These are phyloP conservation scores for Chaetomium globosum DNA, from an alignment of 2,329 filamentous ascomycete species.

Conservation along the genomic window DNA sequence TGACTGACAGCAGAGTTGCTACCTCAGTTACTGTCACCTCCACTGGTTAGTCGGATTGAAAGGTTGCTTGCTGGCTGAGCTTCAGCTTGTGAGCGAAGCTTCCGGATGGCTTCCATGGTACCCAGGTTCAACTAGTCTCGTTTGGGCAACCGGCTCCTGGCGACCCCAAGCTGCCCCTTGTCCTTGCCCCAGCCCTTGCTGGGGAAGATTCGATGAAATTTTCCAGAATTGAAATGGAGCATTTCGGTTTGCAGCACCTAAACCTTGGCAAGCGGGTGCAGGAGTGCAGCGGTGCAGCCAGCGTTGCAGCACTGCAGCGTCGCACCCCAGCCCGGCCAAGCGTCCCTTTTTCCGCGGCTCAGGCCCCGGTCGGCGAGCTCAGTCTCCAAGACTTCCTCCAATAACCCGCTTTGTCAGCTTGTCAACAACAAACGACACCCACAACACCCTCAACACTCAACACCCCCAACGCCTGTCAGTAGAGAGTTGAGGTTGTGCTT, in stretches of 20 bases:
- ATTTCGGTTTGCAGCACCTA: constrained; percentile 9
- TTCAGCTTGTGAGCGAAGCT: not conserved
- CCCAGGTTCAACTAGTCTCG: constrained; percentile 18
- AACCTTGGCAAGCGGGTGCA: not conserved
- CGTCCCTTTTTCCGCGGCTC: not conserved
- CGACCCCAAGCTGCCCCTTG: constrained; percentile 11
- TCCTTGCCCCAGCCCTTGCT: constrained; percentile 4
- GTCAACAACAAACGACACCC: not conserved
- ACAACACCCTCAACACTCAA: not conserved
- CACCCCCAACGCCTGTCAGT: not conserved
- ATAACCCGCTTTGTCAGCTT: constrained; percentile 4
- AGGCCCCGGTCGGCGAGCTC: not conserved
- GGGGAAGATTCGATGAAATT: constrained; percentile 26
- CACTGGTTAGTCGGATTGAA: not conserved
- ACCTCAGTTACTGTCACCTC: too few species aligned
- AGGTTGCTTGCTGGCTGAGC: not conserved
- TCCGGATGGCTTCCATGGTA: not conserved
- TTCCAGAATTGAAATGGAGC: constrained; percentile 17
- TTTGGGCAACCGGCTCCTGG: constrained; percentile 21
- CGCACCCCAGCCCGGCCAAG: not conserved
- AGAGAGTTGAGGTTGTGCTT: too few species aligned
- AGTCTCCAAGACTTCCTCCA: not conserved
- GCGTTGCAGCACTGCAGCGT: too few species aligned
- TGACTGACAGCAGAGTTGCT: too few species aligned
- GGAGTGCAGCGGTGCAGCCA: constrained; percentile 2